A percentile compares a stretch with the other conserved stretches of the same genome.
Evolutionary conservation across 2,329 filamentous ascomycete species (phyloP).

Genomic region (Rutstroemia sp.): DNA sequence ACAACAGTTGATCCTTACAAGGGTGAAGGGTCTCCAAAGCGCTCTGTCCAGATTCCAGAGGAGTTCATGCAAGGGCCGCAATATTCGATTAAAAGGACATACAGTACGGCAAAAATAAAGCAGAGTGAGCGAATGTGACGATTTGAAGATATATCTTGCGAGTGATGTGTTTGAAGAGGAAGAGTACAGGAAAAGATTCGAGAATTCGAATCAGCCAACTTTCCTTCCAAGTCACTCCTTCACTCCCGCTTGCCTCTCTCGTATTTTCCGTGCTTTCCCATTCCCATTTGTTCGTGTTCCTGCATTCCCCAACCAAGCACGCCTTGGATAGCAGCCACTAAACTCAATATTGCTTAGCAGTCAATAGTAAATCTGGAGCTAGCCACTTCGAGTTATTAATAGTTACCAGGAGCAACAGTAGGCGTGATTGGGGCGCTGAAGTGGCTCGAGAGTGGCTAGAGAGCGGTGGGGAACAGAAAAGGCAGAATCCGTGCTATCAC

Average conservation of each 20-base stretch:
- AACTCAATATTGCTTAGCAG: not conserved
- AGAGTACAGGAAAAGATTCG: no score
- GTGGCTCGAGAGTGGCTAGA: not conserved
- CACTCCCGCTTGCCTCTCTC: not conserved
- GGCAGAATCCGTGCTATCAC: slow-evolving; percentile 1
- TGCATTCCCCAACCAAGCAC: slow-evolving; percentile 3
- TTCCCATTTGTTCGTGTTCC: not conserved
- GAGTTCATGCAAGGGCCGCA: not conserved
- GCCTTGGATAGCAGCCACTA: no score
- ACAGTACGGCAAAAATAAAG: no score
- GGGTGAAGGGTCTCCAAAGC: not conserved
- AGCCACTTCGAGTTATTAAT: not conserved
- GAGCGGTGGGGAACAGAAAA: not conserved
- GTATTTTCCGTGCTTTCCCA: not conserved
- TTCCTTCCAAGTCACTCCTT: not conserved
- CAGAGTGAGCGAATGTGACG: no score
- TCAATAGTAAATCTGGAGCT: not conserved
- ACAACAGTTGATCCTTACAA: not conserved
- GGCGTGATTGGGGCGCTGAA: not conserved
- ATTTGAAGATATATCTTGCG: no score
- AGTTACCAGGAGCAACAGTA: not conserved
- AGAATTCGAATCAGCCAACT: not conserved
- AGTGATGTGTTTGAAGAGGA: not conserved
- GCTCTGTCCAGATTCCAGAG: not conserved
- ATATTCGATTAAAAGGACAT: no score